Conservation (phyloP, 306 rosid species). For the Dicorynia guianensis region DNA sequence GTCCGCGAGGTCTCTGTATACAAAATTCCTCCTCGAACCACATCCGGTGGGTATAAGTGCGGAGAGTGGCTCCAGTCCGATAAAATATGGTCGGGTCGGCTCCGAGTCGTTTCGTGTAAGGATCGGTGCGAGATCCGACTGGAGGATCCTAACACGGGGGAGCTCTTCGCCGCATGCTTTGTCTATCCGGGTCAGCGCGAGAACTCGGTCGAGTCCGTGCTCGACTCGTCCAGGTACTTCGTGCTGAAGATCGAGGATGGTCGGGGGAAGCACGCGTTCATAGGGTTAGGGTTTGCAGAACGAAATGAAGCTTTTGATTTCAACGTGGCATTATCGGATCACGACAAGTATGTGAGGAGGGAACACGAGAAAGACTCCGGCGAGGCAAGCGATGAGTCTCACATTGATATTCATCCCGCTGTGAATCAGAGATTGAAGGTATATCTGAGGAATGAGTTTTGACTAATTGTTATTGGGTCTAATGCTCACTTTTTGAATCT, state of each 20-base stretch:
- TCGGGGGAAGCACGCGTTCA: constrained; percentile 87
- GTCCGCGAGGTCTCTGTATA: constrained; percentile 95
- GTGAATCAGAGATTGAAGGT: constrained; percentile 96
- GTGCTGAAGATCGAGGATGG: constrained; percentile 99
- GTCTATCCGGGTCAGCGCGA: constrained; percentile 91
- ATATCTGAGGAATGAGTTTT: background rate
- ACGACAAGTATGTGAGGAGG: constrained; percentile 85
- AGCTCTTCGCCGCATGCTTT: constrained; percentile 95
- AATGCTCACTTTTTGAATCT: background rate
- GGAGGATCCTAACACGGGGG: constrained; percentile 90
- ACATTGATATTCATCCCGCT: constrained; percentile 91
- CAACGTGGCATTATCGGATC: constrained; percentile 96
- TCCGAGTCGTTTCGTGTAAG: constrained; percentile 86
- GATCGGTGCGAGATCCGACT: constrained; percentile 98
- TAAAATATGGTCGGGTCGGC: constrained; percentile 97
- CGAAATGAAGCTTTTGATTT: constrained; percentile 97
- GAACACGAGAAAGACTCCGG: constrained; percentile 80
- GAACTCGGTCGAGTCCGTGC: constrained; percentile 82
- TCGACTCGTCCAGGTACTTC: constrained; percentile 95
- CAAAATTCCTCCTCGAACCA: constrained; percentile 92
- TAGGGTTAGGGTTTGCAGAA: constrained; percentile 90
- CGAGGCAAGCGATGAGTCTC: constrained; percentile 63
- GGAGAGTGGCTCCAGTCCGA: constrained; percentile 99
- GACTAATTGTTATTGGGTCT: no score
- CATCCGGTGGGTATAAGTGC: constrained; percentile 97